phyloP scores from a whole-genome alignment of 768 basidiomycete genomes.

The Lentinus tigrinus region DNA sequence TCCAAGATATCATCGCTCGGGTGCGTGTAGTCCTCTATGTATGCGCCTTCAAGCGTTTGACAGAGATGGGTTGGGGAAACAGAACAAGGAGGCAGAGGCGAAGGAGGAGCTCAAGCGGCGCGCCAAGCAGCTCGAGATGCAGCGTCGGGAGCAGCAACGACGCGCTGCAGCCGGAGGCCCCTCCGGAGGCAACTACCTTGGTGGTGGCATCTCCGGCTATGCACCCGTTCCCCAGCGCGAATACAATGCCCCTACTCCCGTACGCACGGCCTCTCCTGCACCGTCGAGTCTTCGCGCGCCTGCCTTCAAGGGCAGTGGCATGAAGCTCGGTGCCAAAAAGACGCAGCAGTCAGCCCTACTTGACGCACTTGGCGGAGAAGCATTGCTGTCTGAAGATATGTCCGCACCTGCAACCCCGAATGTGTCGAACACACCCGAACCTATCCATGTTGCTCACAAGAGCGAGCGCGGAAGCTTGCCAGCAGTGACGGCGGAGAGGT shows the following conservation, averaged over 20 bases:
- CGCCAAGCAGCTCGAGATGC: conserved; percentile 97
- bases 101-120: conserved; percentile 98
- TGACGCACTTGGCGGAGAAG: conserved; percentile 83
- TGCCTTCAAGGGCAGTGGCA: conserved; percentile 90
- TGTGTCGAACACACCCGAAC: conserved; percentile 45
- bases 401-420: conserved; percentile 52
- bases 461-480: conserved; percentile 66
- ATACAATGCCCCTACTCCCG: conserved; percentile 55
- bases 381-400: conserved; percentile 53
- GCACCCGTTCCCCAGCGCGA: conserved; percentile 65
- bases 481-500: conserved; percentile 78
- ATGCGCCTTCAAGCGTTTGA: neutral
- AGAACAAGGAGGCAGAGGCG: conserved; percentile 99
- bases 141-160: conserved; percentile 89
- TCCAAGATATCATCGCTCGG: conserved; percentile 96
- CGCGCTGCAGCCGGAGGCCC: conserved; percentile 57
- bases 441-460: conserved; percentile 39
- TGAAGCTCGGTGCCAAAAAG: conserved; percentile 96
- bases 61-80: neutral
- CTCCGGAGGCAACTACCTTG: conserved; percentile 57
- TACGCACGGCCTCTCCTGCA: conserved; percentile 44
- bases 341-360: conserved; percentile 85
- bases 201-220: conserved; percentile 70
- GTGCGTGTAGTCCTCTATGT: conserved; percentile 46
- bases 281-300: conserved; percentile 58